A percentile compares a stretch with the other conserved stretches of the same genome.
Conservation (phyloP, 2,329 filamentous ascomycete genomes). For the Gaeumannomyces sp. region DNA sequence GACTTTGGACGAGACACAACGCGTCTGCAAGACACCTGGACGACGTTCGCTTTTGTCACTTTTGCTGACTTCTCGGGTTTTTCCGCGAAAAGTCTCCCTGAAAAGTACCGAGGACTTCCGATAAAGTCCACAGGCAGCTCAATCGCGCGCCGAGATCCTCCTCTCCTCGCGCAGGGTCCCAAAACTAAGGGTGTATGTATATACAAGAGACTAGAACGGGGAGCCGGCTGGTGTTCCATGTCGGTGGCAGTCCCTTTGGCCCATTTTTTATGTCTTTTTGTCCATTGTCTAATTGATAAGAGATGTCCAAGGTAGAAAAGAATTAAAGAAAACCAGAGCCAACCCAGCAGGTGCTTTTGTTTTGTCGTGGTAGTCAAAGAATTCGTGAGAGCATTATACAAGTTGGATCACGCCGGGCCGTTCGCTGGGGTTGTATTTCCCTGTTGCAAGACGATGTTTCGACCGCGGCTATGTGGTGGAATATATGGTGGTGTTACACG, state of each 20-base stretch:
- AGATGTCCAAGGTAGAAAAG: neutral
- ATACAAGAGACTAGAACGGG: neutral
- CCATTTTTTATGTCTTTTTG: neutral
- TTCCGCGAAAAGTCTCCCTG: too few species aligned
- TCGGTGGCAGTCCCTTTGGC: neutral
- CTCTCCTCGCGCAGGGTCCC: neutral
- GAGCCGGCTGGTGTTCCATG: neutral
- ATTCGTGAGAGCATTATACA: slow-evolving; percentile 42
- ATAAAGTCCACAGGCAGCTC: too few species aligned
- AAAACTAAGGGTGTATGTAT: neutral
- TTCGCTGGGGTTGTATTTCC: neutral
- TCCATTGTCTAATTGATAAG: neutral
- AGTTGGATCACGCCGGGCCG: slow-evolving; percentile 12
- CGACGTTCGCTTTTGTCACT: neutral
- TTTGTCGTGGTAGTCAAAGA: slow-evolving; percentile 1
- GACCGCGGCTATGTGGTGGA: neutral
- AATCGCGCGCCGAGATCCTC: too few species aligned
- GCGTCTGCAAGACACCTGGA: too few species aligned
- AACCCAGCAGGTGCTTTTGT: slow-evolving; percentile 10
- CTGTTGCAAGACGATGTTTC: neutral
- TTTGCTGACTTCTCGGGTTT: neutral
- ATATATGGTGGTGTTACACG: slow-evolving; percentile 28
- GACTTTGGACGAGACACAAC: neutral
- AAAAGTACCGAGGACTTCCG: too few species aligned
- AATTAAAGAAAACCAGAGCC: neutral